Conservation (phyloP, 352 stramenopile genomes). For the Globisporangium parvum region DNA sequence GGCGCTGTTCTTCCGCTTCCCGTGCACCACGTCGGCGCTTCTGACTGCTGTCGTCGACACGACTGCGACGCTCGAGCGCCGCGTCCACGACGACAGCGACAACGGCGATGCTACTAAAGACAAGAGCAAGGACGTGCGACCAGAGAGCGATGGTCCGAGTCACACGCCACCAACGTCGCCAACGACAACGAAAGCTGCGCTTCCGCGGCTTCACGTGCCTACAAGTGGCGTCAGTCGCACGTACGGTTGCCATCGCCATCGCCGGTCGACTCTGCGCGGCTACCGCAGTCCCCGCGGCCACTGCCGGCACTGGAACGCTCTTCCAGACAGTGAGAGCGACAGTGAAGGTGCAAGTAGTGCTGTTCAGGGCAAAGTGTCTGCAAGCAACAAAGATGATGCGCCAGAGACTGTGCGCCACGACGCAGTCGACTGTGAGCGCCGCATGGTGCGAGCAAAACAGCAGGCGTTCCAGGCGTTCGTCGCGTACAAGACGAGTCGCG, state of each 20-base stretch:
- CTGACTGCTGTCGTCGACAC: slow-evolving; percentile 49
- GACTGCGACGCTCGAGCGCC: slow-evolving; percentile 44
- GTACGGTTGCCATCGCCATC: slow-evolving; percentile 4
- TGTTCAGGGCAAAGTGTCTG: no score
- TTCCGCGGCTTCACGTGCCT: not conserved
- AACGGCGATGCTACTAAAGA: not conserved
- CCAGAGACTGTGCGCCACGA: not conserved
- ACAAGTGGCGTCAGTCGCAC: not conserved
- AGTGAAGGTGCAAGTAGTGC: not conserved
- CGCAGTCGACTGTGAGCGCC: slow-evolving; percentile 11
- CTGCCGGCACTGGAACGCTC: slow-evolving; percentile 54
- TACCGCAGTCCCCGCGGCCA: slow-evolving; percentile 48
- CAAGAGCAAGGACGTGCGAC: not conserved
- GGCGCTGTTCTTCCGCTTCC: slow-evolving; percentile 67
- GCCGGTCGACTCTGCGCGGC: slow-evolving; percentile 15
- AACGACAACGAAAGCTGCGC: slow-evolving; percentile 6
- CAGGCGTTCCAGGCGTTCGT: slow-evolving; percentile 45
- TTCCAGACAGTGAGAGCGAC: slow-evolving; percentile 7
- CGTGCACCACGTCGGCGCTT: slow-evolving; percentile 30
- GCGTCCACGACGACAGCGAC: not conserved
- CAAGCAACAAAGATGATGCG: no score
- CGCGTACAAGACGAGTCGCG: slow-evolving; percentile 36
- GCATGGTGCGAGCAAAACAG: slow-evolving; percentile 37
- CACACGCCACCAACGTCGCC: slow-evolving; percentile 1
- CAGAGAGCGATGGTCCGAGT: not conserved